Evolutionary conservation across 1,284 basidiomycete genomes (phyloP).

Genomic region (Melanopsichium pennsylvanicum): DNA sequence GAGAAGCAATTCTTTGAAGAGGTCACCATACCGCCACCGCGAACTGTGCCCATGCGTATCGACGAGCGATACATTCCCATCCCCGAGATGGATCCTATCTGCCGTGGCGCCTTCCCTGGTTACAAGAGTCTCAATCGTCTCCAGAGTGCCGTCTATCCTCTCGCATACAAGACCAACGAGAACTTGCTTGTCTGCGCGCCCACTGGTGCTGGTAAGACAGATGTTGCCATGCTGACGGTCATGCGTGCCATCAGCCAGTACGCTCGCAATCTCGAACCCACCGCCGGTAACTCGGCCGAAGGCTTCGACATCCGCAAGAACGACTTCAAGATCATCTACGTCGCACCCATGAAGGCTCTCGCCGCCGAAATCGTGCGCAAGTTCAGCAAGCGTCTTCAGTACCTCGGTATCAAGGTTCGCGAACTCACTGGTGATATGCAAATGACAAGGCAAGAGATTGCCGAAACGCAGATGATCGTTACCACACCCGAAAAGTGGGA

Average conservation of each 20-base stretch:
- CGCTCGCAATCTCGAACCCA: constrained; percentile 74
- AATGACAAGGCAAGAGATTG: constrained; percentile 90
- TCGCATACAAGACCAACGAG: constrained; percentile 92
- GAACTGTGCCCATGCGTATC: constrained; percentile 76
- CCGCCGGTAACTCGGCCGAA: constrained; percentile 66
- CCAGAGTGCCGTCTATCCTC: constrained; percentile 92
- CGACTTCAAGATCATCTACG: constrained; percentile 94
- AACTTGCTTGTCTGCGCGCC: constrained; percentile 81
- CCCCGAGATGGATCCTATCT: constrained; percentile 78
- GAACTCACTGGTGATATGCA: constrained; percentile 99
- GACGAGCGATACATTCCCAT: constrained; percentile 80
- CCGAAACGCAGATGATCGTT: constrained; percentile 95
- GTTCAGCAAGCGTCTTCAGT: constrained; percentile 85
- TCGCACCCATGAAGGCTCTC: constrained; percentile 98
- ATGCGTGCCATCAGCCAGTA: constrained; percentile 85
- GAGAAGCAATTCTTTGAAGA: constrained; percentile 73
- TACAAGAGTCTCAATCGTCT: constrained; percentile 90
- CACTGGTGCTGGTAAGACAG: constrained; percentile 83
- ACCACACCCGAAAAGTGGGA: constrained; percentile 99
- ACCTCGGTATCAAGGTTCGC: constrained; percentile 85
- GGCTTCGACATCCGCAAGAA: constrained; percentile 54
- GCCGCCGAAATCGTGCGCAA: constrained; percentile 96
- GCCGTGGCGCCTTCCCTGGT: constrained; percentile 86
- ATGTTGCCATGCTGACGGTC: constrained; percentile 94
- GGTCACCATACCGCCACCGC: constrained; percentile 87